These are phyloP conservation scores for Penicillium sp. DNA, from an alignment of 2,329 filamentous ascomycete species.

Conservation along the genomic window DNA sequence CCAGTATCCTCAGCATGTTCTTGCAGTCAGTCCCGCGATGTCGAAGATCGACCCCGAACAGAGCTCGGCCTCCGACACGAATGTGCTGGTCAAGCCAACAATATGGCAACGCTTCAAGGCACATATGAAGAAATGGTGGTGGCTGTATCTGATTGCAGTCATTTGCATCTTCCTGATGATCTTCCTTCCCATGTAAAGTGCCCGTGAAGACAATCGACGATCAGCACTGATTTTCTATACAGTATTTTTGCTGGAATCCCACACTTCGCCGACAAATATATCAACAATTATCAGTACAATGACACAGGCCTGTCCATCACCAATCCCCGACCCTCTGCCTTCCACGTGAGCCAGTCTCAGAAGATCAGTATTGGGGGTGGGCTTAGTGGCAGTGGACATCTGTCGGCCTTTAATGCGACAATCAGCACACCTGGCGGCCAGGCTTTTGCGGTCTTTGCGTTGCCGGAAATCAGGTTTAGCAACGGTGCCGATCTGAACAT, in stretches of 20 bases:
- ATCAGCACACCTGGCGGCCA: slow-evolving; percentile 15
- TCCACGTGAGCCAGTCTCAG: slow-evolving; percentile 24
- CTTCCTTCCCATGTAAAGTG: slow-evolving; percentile 24
- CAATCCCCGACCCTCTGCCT: slow-evolving; percentile 22
- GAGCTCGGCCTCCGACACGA: slow-evolving; percentile 7
- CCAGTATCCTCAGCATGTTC: background rate
- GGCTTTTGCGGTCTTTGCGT: slow-evolving; percentile 18
- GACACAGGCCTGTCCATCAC: slow-evolving; percentile 24
- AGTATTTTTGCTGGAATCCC: slow-evolving; percentile 29
- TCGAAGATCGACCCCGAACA: slow-evolving; percentile 20
- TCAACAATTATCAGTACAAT: slow-evolving; percentile 25
- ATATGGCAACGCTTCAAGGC: slow-evolving; percentile 21
- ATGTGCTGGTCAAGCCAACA: slow-evolving; percentile 15
- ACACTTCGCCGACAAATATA: slow-evolving; percentile 24
- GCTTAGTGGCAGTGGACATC: slow-evolving; percentile 23
- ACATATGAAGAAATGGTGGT: slow-evolving; percentile 30
- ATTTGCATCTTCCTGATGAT: slow-evolving; percentile 21
- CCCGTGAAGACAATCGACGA: background rate
- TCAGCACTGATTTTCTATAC: background rate
- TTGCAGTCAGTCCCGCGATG: slow-evolving; percentile 9
- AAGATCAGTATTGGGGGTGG: slow-evolving; percentile 17
- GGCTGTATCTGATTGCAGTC: slow-evolving; percentile 24
- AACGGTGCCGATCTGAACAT: slow-evolving; percentile 15
- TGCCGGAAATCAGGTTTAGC: slow-evolving; percentile 20
- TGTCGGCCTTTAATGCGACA: slow-evolving; percentile 24